Conservation (phyloP, 495 filamentous ascomycete genomes). For the Zalerion maritima region DNA sequence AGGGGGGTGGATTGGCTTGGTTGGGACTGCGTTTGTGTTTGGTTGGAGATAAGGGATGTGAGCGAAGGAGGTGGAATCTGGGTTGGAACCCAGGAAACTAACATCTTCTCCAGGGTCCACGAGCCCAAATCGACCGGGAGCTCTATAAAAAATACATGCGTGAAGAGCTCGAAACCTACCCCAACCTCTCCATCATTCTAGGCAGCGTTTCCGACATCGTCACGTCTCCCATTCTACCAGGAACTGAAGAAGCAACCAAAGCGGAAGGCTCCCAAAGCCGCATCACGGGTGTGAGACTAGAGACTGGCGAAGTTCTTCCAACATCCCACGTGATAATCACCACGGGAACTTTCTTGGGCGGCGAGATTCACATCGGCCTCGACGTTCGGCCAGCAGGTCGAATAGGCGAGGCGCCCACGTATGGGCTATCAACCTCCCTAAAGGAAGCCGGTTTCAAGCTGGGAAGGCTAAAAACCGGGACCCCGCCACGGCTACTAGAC, state of each 20-base stretch:
- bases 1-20: no score
- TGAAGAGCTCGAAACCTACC: constrained; percentile 64
- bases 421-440: constrained; percentile 84
- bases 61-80: no score
- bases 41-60: no score
- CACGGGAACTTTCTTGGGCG: constrained; percentile 88
- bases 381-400: constrained; percentile 72
- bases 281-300: constrained; percentile 75
- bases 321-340: constrained; percentile 82
- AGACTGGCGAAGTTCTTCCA: constrained; percentile 73
- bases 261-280: constrained; percentile 44
- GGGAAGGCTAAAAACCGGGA: constrained; percentile 88
- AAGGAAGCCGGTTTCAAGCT: constrained; percentile 80
- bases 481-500: constrained; percentile 73
- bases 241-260: constrained; percentile 34
- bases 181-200: constrained; percentile 62
- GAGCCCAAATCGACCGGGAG: constrained; percentile 88
- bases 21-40: no score
- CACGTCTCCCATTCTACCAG: no score
- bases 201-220: constrained; percentile 91
- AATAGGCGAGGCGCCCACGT: constrained; percentile 89
- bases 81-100: no score
- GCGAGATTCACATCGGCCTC: constrained; percentile 92
- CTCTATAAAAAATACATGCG: constrained; percentile 88
- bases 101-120: no score